Conservation (phyloP, 2,329 filamentous ascomycete genomes). For the Berkeleyomyces rouxiae region DNA sequence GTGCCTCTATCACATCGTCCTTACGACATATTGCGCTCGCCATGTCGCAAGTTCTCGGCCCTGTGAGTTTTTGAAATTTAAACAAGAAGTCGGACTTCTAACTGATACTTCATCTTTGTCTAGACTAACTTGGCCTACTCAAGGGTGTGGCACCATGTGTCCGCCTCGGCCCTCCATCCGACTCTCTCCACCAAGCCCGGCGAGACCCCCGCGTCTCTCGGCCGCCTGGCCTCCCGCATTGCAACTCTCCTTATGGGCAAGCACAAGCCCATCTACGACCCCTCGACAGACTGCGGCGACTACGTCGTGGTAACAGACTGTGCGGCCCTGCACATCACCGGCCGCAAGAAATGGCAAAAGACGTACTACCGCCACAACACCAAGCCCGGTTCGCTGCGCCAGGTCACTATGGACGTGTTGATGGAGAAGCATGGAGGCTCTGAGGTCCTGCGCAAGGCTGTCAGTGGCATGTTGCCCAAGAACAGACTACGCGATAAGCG, state of each 20-base stretch:
- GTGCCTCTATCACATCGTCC: neutral
- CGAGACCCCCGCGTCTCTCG: constrained; percentile 60
- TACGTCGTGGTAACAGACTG: constrained; percentile 93
- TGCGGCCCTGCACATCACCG: constrained; percentile 70
- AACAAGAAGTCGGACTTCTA: neutral
- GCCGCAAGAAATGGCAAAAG: constrained; percentile 86
- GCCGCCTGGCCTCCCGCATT: constrained; percentile 75
- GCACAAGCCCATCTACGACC: constrained; percentile 95
- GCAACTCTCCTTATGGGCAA: constrained; percentile 89
- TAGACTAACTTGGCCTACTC: constrained; percentile 95
- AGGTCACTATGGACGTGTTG: constrained; percentile 86
- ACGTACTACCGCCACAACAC: constrained; percentile 92
- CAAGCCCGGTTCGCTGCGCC: constrained; percentile 67
- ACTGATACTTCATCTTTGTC: constrained; percentile 11
- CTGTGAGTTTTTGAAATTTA: constrained; percentile 34
- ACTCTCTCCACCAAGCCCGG: constrained; percentile 39
- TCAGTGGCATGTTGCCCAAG: constrained; percentile 95
- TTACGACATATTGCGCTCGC: constrained; percentile 15
- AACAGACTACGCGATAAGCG: constrained; percentile 80
- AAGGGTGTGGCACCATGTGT: constrained; percentile 81
- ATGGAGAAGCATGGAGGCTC: constrained; percentile 88
- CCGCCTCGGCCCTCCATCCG: constrained; percentile 49
- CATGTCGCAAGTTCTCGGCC: constrained; percentile 68
- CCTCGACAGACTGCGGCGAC: constrained; percentile 95
- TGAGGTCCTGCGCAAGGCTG: constrained; percentile 80